Evolutionary conservation across 805 yeast species (phyloP), one percentile per base, ranked within the genome.

Genomic region (Hanseniaspora vineae): DNA sequence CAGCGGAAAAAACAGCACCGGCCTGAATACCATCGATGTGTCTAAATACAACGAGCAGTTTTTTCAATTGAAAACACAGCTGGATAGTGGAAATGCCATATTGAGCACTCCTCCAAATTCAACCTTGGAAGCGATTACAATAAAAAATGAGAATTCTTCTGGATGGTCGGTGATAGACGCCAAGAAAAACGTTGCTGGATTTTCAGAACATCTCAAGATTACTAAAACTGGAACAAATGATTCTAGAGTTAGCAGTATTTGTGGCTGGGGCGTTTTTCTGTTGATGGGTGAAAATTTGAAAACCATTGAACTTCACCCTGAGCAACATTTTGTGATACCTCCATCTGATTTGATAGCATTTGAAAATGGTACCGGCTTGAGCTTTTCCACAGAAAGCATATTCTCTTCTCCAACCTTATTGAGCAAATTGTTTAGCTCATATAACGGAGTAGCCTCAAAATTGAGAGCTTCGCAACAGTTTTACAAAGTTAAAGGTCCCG

Each of bases 401-500:
- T 18, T 11, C 14, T n/a, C 31, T 5, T 8, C 29, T 8, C 29
- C 29, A 23, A 23, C 29, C 29, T 8, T 23, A 23, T 23, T 37
- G 32, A 29, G 37, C 32, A 19, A 52, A 49, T 5, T 23, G 8
- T 23, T 23, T 23, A 8, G 29, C 29, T 23, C 29, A 23, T 23
- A 23, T 23, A 23, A 23, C 29, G 29, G 29, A 23, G 8, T 23
- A 23, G 4, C 29, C 8, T 4, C 29, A 23, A 23, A 23, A 23
- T 8, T 23, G 8, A 23, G 29, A 23, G 8, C 29, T 46, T 52
- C 8, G 19, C 49, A 54, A 31, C 40, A 54, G 11, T 59, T 54
- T 47, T 55, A 53, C 23, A 54, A 56, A 45, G 44, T 63, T 11
- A 40, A 51, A 42, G 69, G 69, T 1, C 66, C 66, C 2, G 67